Evolutionary conservation across 2,329 filamentous ascomycete species (phyloP), one percentile per base, ranked within the genome.

Genomic region (Colletotrichum sublineola): DNA sequence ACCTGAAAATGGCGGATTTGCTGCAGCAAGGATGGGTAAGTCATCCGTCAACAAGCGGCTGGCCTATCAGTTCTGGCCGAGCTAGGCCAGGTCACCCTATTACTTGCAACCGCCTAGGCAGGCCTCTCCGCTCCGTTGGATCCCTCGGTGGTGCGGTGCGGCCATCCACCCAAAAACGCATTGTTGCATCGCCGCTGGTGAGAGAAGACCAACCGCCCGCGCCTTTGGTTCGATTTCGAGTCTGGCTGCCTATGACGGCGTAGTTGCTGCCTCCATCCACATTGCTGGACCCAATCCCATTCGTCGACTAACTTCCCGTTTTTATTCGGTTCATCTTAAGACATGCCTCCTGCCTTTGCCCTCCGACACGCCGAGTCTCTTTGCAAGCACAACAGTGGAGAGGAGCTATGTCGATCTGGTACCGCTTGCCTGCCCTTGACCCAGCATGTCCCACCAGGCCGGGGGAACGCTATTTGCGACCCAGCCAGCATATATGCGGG

Each of bases 71-170:
- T n/a, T 60, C 46, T 58, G 52, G 31, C 58, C 58, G 42, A 29
- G 36, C 48, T 31, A 44, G 9, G 46, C 38, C 33, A 53, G 18
- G 20, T 9, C 20, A 46, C 44, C 44, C 55, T 42, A 56, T 9
- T 48, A 61, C 66, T 50, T 50, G 31, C 11, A 62, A 63, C 29
- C 46, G 20, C 38, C 20, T 29, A 50, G 40, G 33, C 66, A 42
- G 42, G 66, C 52, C 60, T 65, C 66, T 64, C 70, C 70, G 70
- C 67, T 53, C 60, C n/a, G 66, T 73, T 73, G 61, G 70, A 73
- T 73, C 61, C 55, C 46, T 65, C 38, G 38, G 38, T 69, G 69
- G 38, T 72, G 58, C 58, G 36, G 58, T 58, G 60, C 60, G 55
- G 70, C 60, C 60, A 70, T 29, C 55, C 24, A 24, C 24, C 50